Conservation (phyloP, 2,329 filamentous ascomycete genomes). For the Grosmannia serpens region DNA sequence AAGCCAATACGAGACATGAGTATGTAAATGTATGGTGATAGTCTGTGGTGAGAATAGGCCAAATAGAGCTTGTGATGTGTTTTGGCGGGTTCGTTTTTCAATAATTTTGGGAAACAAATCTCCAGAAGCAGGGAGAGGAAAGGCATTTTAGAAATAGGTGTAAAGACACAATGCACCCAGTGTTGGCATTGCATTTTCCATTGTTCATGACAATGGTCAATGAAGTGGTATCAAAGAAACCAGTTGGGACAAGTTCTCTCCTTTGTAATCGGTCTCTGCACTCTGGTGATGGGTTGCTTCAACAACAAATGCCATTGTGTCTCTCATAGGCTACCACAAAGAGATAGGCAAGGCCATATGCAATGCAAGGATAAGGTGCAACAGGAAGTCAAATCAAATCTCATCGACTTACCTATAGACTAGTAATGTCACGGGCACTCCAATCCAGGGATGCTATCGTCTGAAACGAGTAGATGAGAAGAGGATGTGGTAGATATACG, state of each 20-base stretch:
- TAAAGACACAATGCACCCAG: neutral
- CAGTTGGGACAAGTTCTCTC: too few relatives aligned
- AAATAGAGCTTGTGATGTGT: neutral
- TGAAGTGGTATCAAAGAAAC: neutral
- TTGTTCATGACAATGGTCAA: neutral
- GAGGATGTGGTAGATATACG: constrained; percentile 7
- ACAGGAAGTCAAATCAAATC: too few relatives aligned
- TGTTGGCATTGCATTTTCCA: neutral
- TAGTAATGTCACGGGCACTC: neutral
- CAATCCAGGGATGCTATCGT: neutral
- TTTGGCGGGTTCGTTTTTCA: neutral
- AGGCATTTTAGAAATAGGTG: neutral
- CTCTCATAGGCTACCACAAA: too few relatives aligned
- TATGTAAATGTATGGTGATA: neutral
- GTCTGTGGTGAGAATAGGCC: neutral
- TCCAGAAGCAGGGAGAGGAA: neutral
- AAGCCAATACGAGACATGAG: neutral
- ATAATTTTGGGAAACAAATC: neutral
- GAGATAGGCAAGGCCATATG: too few relatives aligned
- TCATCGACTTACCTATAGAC: neutral
- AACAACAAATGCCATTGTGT: too few relatives aligned
- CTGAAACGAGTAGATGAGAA: constrained; percentile 5
- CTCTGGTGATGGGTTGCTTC: too few relatives aligned
- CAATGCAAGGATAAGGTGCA: too few relatives aligned
- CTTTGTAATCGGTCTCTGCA: too few relatives aligned